Conservation (phyloP, 768 basidiomycete species). For the Suillus alpinus region DNA sequence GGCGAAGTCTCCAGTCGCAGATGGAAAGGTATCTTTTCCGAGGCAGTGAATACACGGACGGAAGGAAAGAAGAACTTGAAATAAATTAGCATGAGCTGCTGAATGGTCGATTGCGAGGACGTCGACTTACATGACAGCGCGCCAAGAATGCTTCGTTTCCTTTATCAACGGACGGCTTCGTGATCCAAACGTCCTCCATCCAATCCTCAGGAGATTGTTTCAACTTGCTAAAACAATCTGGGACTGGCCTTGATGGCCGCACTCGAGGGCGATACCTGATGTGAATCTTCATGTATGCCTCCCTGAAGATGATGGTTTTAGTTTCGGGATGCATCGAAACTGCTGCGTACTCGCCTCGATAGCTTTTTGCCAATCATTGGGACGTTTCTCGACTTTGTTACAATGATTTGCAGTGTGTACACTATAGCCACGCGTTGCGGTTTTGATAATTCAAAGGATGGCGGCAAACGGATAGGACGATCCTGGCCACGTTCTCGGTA, state of each 20-base stretch:
- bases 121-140: constrained; percentile 28
- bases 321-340: constrained; percentile 4
- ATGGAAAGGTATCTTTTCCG: constrained; percentile 64
- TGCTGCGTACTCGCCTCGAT: neutral
- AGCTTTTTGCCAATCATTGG: constrained; percentile 9
- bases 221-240: constrained; percentile 21
- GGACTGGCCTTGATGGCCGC: constrained; percentile 30
- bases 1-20: constrained; percentile 53
- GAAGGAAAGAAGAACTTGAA: constrained; percentile 60
- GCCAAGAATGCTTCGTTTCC: constrained; percentile 15
- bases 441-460: constrained; percentile 25
- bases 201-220: constrained; percentile 31
- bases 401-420: constrained; percentile 23
- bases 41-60: constrained; percentile 53
- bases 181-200: constrained; percentile 31
- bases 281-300: constrained; percentile 20
- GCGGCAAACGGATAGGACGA: constrained; percentile 25
- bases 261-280: constrained; percentile 27
- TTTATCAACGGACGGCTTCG: constrained; percentile 12
- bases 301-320: constrained; percentile 12
- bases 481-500: constrained; percentile 22
- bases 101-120: too few relatives aligned
- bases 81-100: neutral
- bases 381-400: constrained; percentile 15
- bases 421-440: constrained; percentile 25